These are phyloP conservation scores for Triticum monococcum DNA, from an alignment of 176 grass and related monocot genomes.

Conservation along the genomic window DNA sequence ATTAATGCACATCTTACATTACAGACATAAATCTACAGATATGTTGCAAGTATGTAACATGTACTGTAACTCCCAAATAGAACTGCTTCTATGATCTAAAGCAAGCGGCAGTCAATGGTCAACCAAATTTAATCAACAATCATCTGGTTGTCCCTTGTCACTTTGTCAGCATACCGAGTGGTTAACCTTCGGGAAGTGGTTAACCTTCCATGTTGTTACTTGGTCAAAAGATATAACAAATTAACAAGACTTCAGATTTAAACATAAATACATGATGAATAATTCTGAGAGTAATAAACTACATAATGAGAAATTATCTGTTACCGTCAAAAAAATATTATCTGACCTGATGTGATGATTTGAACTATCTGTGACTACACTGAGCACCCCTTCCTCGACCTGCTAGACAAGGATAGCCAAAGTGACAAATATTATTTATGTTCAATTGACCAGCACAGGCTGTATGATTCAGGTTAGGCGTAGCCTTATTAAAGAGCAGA, in stretches of 20 bases:
- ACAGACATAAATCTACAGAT: not conserved
- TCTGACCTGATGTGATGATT: constrained; percentile 6
- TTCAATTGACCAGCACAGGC: not conserved
- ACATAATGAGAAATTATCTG: not conserved
- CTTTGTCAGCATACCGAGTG: not conserved
- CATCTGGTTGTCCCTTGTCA: not conserved
- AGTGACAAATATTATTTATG: not conserved
- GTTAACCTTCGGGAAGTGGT: too few species aligned
- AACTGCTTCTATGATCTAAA: not conserved
- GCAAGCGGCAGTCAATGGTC: not conserved
- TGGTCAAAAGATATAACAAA: not conserved
- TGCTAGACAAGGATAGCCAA: not conserved
- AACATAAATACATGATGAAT: not conserved
- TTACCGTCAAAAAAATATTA: too few species aligned
- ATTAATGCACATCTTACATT: not conserved
- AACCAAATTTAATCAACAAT: not conserved
- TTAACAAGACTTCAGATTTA: not conserved
- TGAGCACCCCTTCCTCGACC: not conserved
- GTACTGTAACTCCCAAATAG: not conserved
- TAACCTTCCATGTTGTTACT: not conserved
- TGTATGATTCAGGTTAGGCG: not conserved
- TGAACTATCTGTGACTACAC: not conserved
- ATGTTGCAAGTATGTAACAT: not conserved
- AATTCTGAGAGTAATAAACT: not conserved
- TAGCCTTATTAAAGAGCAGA: not conserved